phyloP scores from a whole-genome alignment of 1,139 yeast species.

The Debaryomycetaceae sp. region DNA sequence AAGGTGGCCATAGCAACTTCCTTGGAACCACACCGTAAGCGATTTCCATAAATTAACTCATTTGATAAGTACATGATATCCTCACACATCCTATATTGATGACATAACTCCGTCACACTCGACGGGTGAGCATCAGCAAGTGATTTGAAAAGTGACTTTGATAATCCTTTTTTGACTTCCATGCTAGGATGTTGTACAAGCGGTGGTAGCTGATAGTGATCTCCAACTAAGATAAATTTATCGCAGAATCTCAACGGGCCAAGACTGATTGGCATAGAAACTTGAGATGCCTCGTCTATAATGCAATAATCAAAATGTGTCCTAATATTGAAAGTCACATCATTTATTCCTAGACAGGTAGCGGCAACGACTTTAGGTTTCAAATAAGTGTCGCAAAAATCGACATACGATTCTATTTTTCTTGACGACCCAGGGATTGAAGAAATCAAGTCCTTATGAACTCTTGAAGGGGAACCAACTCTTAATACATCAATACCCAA shows the following conservation, averaged over 20 bases:
- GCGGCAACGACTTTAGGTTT: conserved; percentile 78
- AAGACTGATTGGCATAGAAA: conserved; percentile 82
- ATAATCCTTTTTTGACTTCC: conserved; percentile 58
- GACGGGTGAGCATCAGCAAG: conserved; percentile 71
- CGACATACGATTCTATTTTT: conserved; percentile 39
- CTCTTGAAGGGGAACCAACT: conserved; percentile 53
- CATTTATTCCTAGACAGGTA: conserved; percentile 78
- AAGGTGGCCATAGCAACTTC: conserved; percentile 58
- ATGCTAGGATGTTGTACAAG: conserved; percentile 63
- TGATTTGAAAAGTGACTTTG: conserved; percentile 69
- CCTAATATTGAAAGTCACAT: conserved; percentile 53
- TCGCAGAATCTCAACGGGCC: conserved; percentile 83
- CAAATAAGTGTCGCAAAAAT: conserved; percentile 44
- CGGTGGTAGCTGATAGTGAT: conserved; percentile 90
- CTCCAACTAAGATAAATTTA: conserved; percentile 88
- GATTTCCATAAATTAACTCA: conserved; percentile 69
- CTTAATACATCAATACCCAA: conserved; percentile 48
- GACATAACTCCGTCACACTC: conserved; percentile 67
- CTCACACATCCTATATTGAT: conserved; percentile 89
- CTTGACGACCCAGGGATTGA: conserved; percentile 46
- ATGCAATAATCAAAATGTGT: conserved; percentile 85
- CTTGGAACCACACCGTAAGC: conserved; percentile 70
- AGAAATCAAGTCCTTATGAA: conserved; percentile 60
- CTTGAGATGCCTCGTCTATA: conserved; percentile 95
- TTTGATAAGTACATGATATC: conserved; percentile 87